Evolutionary conservation across 306 rosid species (phyloP), one percentile per base, ranked within the genome.

Genomic region (Dicorynia guianensis): DNA sequence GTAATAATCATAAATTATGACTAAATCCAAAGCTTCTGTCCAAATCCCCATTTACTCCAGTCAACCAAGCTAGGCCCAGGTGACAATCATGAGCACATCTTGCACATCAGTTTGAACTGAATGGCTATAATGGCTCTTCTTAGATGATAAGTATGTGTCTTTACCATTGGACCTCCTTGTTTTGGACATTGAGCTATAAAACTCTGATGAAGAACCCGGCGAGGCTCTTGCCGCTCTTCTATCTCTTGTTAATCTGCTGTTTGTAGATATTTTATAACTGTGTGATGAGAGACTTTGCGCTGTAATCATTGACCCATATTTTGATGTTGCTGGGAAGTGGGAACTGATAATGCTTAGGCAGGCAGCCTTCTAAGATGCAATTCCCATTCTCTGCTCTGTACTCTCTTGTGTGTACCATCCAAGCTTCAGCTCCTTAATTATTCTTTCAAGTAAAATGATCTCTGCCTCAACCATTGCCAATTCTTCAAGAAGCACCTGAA

Each of bases 381-480:
- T 69, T 87, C 90, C 80, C 77, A 76, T 40, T 87, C 94, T 55
- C 8, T 80, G 19, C 55, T 82, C 39, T 87, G 86, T 53, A 76
- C 79, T 63, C 89, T 92, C 74, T 92, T 92, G n/a, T 13, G 75
- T 76, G 83, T 66, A 68, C 79, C 90, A 59, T 69, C 60, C 63
- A 58, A 81, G 69, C 74, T 84, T 85, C 71, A 95, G 86, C 76
- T 87, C 96, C 77, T 89, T 86, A 36, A 90, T 86, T 88, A 79
- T 90, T 71, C 86, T 84, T 83, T 90, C 99, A 14, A 95, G 80
- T 82, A 71, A 52, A 34, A 69, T 55, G 57, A 95, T 85, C 89
- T 92, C 97, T 54, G 86, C 89, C 86, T 90, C 97, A 30, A 92
- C 89, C 74, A 57, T 67, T 74, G 73, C 87, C 80, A 95, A 76